These are phyloP conservation scores for Sugiyamaella castrensis DNA, from an alignment of 1,139 yeast species.

Conservation along the genomic window DNA sequence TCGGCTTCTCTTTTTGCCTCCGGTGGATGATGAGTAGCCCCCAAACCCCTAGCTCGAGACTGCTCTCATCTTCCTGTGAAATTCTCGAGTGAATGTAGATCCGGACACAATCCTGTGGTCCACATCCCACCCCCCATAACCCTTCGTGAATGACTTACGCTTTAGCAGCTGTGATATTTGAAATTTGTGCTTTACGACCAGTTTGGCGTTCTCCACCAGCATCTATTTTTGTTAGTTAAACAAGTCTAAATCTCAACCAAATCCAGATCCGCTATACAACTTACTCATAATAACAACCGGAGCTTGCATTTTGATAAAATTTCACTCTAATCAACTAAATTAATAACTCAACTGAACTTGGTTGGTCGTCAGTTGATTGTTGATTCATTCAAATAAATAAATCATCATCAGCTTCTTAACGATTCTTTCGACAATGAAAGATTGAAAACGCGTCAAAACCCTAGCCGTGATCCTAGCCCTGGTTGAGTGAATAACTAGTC, in stretches of 20 bases:
- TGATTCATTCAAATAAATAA: too few relatives aligned
- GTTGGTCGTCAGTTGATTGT: too few relatives aligned
- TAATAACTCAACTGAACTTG: too few relatives aligned
- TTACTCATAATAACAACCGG: conserved; percentile 66
- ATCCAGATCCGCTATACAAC: conserved; percentile 21
- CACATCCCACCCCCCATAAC: too few relatives aligned
- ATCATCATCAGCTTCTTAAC: too few relatives aligned
- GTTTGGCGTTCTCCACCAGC: conserved; percentile 91
- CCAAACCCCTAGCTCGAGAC: conserved; percentile 4
- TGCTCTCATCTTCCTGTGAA: background rate
- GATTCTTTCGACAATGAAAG: too few relatives aligned
- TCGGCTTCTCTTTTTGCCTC: background rate
- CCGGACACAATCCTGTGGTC: too few relatives aligned
- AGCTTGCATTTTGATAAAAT: conserved; percentile 52
- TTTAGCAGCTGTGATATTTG: conserved; percentile 97
- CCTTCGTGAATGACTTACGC: conserved; percentile 44
- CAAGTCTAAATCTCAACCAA: background rate
- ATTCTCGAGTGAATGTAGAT: background rate
- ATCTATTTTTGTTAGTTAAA: conserved; percentile 36
- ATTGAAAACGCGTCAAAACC: too few relatives aligned
- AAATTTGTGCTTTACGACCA: conserved; percentile 95
- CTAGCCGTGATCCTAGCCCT: too few relatives aligned
- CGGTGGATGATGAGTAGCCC: conserved; percentile 3
- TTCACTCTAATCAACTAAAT: too few relatives aligned
- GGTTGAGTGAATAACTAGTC: too few relatives aligned